Base-by-base conservation (phyloP, 2,329 filamentous ascomycete genomes). In the Botrytis elliptica region DNA sequence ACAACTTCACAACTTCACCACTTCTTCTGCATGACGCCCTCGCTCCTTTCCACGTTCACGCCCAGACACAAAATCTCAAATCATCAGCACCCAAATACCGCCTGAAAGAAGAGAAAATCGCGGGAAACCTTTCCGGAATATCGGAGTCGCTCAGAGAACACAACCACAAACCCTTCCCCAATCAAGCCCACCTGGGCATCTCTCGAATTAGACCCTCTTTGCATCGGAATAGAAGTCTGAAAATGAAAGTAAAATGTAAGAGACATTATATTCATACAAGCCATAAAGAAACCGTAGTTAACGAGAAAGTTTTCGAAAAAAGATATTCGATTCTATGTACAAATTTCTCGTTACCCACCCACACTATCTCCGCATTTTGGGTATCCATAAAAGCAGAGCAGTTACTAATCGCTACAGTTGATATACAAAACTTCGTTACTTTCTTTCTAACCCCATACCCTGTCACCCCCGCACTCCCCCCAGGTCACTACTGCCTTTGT, bases 401-500 rank as follows among this genome's bases (percentile, higher is more conserved):
- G n/a, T 29, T 57, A 33, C 65, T 69, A 69, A 69, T 57, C 66
- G 52, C 66, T 69, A 69, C 66, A 69, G 10, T 29, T 57, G 49
- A 57, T 69, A 70, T 70, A 70, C 44, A 70, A 82, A 70, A 44
- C 10, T 60, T 9, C 44, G 20, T 18, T 18, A 29, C 40, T 38
- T 63, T 12, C n/a, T 55, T 38, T 46, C 38, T 18, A 46, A n/a
- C 22, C 55, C 40, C 20, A 8, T 8, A 33, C 40, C n/a, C 36
- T 18, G 33, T 62, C 18, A 36, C 25, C 33, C 33, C 33, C 33
- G 33, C 33, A 33, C 33, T 33, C 42, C 36, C 40, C 25, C 40
- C 25, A 9, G 18, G 60, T 70, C n/a, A 44, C 33, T 38, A 44
- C 33, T 38, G n/a, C 25, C 20, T 29, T 38, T 40, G 29, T 22